Evolutionary conservation across 345 rosid genomes (phyloP).

Genomic region (Nephelium lappaceum): DNA sequence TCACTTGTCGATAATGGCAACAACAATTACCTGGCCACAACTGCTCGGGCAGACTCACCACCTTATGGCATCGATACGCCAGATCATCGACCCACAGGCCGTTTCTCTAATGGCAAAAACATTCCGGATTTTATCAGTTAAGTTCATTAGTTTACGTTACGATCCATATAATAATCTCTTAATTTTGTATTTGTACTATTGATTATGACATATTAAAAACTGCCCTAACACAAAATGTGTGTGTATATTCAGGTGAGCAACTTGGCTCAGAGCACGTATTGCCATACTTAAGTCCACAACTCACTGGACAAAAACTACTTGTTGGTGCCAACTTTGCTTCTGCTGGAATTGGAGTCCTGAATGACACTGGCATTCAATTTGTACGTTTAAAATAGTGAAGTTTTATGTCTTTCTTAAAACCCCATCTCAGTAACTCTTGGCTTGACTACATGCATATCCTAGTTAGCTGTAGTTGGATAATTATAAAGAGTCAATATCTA

Average conservation of each 20-base stretch:
- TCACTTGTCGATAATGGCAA: constrained; percentile 82
- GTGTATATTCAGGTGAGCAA: constrained; percentile 52
- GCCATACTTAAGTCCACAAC: constrained; percentile 80
- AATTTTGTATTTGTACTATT: neutral
- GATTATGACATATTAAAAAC: neutral
- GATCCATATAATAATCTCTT: neutral
- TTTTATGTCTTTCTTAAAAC: too few relatives aligned
- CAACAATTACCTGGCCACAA: constrained; percentile 70
- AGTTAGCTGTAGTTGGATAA: too few relatives aligned
- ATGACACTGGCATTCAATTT: constrained; percentile 90
- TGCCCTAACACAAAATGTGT: neutral
- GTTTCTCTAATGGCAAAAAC: constrained; percentile 88
- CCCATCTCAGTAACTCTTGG: too few relatives aligned
- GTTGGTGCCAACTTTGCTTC: constrained; percentile 95
- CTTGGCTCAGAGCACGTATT: constrained; percentile 64
- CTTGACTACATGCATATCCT: too few relatives aligned
- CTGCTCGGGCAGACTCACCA: constrained; percentile 74
- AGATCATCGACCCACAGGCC: constrained; percentile 66
- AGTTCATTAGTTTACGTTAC: neutral
- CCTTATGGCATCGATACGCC: constrained; percentile 93
- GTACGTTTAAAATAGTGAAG: constrained; percentile 42
- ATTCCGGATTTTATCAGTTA: constrained; percentile 87
- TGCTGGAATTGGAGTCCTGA: constrained; percentile 90
- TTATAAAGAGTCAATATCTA: too few relatives aligned
- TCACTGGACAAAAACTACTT: constrained; percentile 59